Evolutionary conservation across 306 rosid species (phyloP), one percentile per base, ranked within the genome.

Genomic region (Vicia villosa): DNA sequence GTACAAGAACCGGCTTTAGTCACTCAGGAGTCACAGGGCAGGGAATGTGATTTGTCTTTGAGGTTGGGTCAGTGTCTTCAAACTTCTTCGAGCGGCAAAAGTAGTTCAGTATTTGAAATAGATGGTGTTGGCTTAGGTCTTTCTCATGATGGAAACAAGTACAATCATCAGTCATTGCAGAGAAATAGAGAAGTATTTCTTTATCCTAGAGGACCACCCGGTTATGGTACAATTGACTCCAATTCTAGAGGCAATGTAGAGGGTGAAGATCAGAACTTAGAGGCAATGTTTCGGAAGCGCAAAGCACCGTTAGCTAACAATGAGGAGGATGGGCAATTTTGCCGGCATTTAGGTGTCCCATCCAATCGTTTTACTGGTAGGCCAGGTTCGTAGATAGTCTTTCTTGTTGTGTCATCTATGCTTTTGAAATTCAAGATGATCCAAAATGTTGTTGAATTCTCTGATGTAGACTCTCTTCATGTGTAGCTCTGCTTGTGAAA

Each of bases 41-140:
- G 69, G 66, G 87, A 76, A 60, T 95, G 96, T 61, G 99, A 95
- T 70, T 85, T 95, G 40, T 86, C 96, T 36, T 80, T 95, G 81
- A 86, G 95, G 67, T 55, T 95, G 95, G 96, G 97, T 63, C 83
- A 57, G 21, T 68, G 69, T 72, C 64, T 86, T 52, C 87, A 80
- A 54, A 83, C 81, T 19, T 64, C 81, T 75, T 51, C 68, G 16
- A 77, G 87, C 62, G 78, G 82, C n/a, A 83, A 81, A 49, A 78
- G 78, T 73, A 69, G 75, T 54, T 68, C 82, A 55, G 87, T 83
- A 46, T 63, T 73, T 67, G 91, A 81, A 72, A 74, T 47, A 0
- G 94, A 84, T 55, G 88, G 86, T 68, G 69, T 82, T 75, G 87
- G 85, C 57, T 68, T 83, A 14, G 71, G 84, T 76, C 75, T 72